Evolutionary conservation across 139 green algal species (phyloP), one percentile per base, ranked within the genome.

Genomic region (Chlamydomonas incerta): DNA sequence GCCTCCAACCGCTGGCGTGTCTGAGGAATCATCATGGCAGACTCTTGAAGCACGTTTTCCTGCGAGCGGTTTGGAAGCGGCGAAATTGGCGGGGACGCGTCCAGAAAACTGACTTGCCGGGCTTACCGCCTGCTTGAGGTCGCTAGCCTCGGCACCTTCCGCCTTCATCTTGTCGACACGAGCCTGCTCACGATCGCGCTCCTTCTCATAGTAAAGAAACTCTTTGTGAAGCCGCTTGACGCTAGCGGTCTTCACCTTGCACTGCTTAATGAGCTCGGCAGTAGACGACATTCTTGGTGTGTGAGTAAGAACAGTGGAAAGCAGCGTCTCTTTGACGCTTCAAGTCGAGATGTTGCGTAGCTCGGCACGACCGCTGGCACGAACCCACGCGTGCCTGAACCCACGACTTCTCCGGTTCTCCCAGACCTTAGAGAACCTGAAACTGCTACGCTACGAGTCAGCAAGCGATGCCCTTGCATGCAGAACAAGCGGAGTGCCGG

Each of bases 41-140:
- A 93, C 88, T 98, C 96, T 58, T 90, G 85, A n/a, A 98, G 84
- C 33, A 98, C 94, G 47, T 95, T 97, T 79, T 98, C 96, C 95
- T 98, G 92, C 85, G 55, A 29, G 4, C 21, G n/a, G n/a, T n/a
- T n/a, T n/a, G n/a, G n/a, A 29, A 26, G 55, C 55, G 55, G 2
- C 2, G 58, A 60, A 82, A 74, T 58, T 50, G 41, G 41, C 41
- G 41, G 41, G 41, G 41, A 50, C 41, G 41, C 41, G 41, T 34
- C 52, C 26, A 75, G 75, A 47, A 3, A 73, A 57, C 2, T 83
- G 37, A 29, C 28, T 21, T 34, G 41, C 69, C n/a, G n/a, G 31
- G 0, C 93, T 86, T 79, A 98, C 96, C 72, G 95, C 95, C 80
- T 98, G 96, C 63, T 97, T 97, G 14, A 98, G 83, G 60, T 98